A percentile compares a stretch with the other conserved stretches of the same genome.
These are phyloP conservation scores for Sporothrix curviconia DNA, from an alignment of 2,329 filamentous ascomycete genomes.

Conservation along the genomic window DNA sequence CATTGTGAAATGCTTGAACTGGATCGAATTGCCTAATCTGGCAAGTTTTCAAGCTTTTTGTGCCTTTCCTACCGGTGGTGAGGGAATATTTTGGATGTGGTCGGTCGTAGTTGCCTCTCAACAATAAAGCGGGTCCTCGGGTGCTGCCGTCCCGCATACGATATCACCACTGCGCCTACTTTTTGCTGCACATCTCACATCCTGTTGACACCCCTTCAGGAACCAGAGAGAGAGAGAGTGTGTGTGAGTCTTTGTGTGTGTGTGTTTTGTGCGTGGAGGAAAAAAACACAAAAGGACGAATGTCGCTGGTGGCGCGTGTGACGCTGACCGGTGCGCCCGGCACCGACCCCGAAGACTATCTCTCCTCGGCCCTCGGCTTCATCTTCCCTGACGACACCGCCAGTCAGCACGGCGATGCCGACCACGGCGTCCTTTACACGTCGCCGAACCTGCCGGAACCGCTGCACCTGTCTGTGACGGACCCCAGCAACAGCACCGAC, in stretches of 20 bases:
- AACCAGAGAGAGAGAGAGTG: too few relatives aligned
- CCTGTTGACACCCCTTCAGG: too few relatives aligned
- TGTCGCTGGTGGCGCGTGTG: constrained; percentile 44
- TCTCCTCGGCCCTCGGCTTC: constrained; percentile 51
- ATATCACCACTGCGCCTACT: too few relatives aligned
- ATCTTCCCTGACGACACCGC: constrained; percentile 63
- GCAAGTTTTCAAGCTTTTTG: neutral
- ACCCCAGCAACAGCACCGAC: constrained; percentile 46
- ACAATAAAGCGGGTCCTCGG: too few relatives aligned
- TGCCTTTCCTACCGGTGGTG: neutral
- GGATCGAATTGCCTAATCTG: too few relatives aligned
- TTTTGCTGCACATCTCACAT: too few relatives aligned
- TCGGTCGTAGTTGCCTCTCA: too few relatives aligned
- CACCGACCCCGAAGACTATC: constrained; percentile 51
- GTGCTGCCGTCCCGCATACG: too few relatives aligned
- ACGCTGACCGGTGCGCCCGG: constrained; percentile 31
- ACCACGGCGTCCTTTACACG: constrained; percentile 52
- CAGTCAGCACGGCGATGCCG: constrained; percentile 58
- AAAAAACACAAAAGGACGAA: too few relatives aligned
- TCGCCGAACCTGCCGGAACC: constrained; percentile 43
- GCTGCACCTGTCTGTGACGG: constrained; percentile 39
- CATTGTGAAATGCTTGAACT: neutral
- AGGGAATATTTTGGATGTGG: neutral
- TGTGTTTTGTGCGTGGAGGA: too few relatives aligned
- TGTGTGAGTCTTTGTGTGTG: too few relatives aligned